These are phyloP conservation scores for Termitomyces sp. DNA, from an alignment of 768 basidiomycete genomes.

Conservation along the genomic window DNA sequence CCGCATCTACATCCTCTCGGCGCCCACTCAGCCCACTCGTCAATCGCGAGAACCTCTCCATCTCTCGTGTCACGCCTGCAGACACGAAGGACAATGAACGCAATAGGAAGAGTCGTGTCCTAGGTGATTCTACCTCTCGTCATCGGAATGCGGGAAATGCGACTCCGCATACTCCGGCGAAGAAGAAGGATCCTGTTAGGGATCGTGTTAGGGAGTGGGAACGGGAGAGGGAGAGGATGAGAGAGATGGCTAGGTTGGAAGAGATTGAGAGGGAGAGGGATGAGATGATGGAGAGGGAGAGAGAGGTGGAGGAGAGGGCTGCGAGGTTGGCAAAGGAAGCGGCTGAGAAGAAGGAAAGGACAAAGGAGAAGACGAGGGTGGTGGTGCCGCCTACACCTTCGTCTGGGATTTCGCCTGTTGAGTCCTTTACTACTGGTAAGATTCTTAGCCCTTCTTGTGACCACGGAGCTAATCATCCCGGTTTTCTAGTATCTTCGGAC, in stretches of 20 bases:
- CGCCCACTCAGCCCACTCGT: constrained; percentile 31
- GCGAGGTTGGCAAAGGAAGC: not conserved
- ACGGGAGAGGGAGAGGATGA: constrained; percentile 62
- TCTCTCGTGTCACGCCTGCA: constrained; percentile 8
- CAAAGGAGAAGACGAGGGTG: constrained; percentile 35
- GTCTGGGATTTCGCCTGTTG: constrained; percentile 9
- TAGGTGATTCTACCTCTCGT: constrained; percentile 39
- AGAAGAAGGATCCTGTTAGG: constrained; percentile 45
- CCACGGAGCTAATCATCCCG: not conserved
- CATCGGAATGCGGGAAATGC: constrained; percentile 24
- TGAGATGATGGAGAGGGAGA: constrained; percentile 39
- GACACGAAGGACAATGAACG: constrained; percentile 20
- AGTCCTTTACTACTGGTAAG: constrained; percentile 16
- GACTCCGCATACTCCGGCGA: not conserved
- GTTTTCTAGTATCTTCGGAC: constrained; percentile 9
- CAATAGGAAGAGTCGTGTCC: constrained; percentile 27
- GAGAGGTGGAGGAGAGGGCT: constrained; percentile 28
- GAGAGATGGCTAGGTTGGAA: constrained; percentile 65
- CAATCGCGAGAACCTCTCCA: constrained; percentile 26
- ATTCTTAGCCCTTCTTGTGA: not conserved
- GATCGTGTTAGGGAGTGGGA: constrained; percentile 79
- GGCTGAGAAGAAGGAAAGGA: constrained; percentile 30
- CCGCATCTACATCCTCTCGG: constrained; percentile 25
- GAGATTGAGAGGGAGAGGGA: constrained; percentile 55
- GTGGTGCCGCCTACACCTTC: constrained; percentile 12